A percentile compares a stretch with the other conserved stretches of the same genome.
phyloP scores from a whole-genome alignment of 192 early-diverging fungal species.

The Obelidium mucronatum region DNA sequence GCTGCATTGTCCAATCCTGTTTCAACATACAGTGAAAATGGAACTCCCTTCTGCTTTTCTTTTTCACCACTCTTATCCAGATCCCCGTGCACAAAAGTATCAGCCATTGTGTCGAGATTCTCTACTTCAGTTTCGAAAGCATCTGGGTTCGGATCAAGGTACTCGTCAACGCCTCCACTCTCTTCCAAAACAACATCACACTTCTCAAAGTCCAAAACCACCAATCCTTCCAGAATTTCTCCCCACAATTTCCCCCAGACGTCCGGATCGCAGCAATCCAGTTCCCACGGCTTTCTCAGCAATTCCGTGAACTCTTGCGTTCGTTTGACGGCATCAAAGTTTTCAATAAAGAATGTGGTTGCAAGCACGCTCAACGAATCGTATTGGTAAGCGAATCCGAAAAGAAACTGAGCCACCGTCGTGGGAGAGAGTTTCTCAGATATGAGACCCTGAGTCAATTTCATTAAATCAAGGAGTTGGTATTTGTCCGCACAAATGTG shows the following conservation, averaged over 20 bases:
- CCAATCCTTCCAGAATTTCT: background rate
- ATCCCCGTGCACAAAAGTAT: background rate
- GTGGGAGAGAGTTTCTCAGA: background rate
- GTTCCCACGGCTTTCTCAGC: conserved; percentile 9
- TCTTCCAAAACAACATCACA: background rate
- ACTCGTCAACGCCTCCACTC: conserved; percentile 7
- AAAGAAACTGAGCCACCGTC: background rate
- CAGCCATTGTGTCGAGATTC: background rate
- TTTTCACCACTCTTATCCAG: background rate
- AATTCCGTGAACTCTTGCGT: background rate
- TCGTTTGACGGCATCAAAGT: background rate
- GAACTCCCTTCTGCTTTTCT: too few species aligned
- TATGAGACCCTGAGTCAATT: background rate
- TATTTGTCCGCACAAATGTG: conserved; percentile 31
- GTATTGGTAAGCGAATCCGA: background rate
- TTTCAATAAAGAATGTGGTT: background rate
- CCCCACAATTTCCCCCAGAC: background rate
- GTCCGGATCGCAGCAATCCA: background rate
- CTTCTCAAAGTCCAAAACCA: background rate
- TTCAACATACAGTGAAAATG: too few species aligned
- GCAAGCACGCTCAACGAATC: background rate
- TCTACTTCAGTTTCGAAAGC: background rate
- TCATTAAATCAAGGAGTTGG: conserved; percentile 1
- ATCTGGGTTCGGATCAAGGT: background rate
- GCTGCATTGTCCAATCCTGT: too few species aligned